Evolutionary conservation across 2,329 filamentous ascomycete genomes (phyloP), one percentile per base, ranked within the genome.

Genomic region (Beauveria rudraprayagi): DNA sequence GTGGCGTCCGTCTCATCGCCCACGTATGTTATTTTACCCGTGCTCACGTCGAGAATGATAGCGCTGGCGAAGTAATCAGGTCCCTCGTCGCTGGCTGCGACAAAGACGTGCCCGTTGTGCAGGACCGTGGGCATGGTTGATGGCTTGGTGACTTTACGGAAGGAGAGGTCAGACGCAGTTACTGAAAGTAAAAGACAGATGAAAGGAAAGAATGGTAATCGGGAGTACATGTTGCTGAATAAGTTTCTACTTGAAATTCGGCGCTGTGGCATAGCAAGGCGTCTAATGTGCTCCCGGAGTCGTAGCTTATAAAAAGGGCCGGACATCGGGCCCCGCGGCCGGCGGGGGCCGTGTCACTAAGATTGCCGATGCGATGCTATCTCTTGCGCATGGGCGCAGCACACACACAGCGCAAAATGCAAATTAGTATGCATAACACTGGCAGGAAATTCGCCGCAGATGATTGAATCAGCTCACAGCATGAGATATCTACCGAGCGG

Each of bases 21-120:
- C n/a, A 62, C 60, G 26, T 62, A 55, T 2, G 50, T 28, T 26
- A 62, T 58, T 10, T 24, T 57, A 41, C 60, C 58, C 1, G 51
- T 43, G 14, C 1, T 14, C 10, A 51, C 30, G 41, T 53, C 54
- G 30, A 58, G 26, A 5, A 62, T 40, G 19, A 62, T 22, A 41
- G 24, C 37, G 41, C 48, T 57, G 37, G 43, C 60, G 28, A 62
- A 62, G n/a, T 40, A 50, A 17, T 62, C 34, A n/a, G 54, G 44
- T 16, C 34, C 11, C 1, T 26, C 37, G 11, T 41, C 60, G 11
- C 40, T 43, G 37, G 47, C 41, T 16, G 60, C 44, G 48, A 62
- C 10, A 30, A 62, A 62, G 16, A 62, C 41, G 22, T 48, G 54
- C 5, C 54, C 60, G 30, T 62, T 62, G 37, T 57, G 60, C 22